These are phyloP conservation scores for Fusarium sp. DNA, from an alignment of 2,329 filamentous ascomycete species.

Conservation along the genomic window DNA sequence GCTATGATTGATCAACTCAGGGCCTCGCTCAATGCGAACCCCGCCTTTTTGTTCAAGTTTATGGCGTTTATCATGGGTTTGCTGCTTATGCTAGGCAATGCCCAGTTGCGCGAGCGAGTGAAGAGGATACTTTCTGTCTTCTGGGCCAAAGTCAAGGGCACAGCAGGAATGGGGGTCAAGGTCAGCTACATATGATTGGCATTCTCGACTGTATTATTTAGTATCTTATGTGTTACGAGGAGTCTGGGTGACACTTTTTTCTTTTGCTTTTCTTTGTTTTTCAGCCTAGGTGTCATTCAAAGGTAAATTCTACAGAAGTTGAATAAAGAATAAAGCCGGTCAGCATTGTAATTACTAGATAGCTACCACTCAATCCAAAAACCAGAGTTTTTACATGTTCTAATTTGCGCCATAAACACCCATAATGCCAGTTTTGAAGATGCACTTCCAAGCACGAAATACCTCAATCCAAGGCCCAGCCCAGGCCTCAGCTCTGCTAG, in stretches of 20 bases:
- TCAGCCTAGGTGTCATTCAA: constrained; percentile 26
- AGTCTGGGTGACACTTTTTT: constrained; percentile 39
- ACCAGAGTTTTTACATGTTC: constrained; percentile 18
- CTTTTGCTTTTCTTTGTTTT: constrained; percentile 7
- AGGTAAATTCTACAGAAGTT: constrained; percentile 28
- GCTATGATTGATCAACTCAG: constrained; percentile 63
- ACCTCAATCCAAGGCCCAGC: constrained; percentile 53
- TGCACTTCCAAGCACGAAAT: constrained; percentile 20
- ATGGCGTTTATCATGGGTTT: constrained; percentile 85
- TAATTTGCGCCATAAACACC: constrained; percentile 40
- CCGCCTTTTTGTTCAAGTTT: constrained; percentile 67
- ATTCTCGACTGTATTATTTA: constrained; percentile 42
- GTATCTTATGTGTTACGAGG: constrained; percentile 45
- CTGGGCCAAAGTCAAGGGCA: constrained; percentile 85
- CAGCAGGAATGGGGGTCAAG: constrained; percentile 96
- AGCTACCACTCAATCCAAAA: constrained; percentile 23
- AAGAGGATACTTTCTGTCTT: constrained; percentile 73
- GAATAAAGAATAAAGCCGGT: constrained; percentile 17
- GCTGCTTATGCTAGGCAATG: constrained; percentile 78
- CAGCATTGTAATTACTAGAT: constrained; percentile 27
- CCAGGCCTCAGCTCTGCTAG: constrained; percentile 62
- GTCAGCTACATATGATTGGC: constrained; percentile 85
- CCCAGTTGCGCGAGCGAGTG: constrained; percentile 79
- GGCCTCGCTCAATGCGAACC: constrained; percentile 65
- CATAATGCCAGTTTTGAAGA: constrained; percentile 35